Conservation (phyloP, 495 filamentous ascomycete species). For the Penicillium arizonense region DNA sequence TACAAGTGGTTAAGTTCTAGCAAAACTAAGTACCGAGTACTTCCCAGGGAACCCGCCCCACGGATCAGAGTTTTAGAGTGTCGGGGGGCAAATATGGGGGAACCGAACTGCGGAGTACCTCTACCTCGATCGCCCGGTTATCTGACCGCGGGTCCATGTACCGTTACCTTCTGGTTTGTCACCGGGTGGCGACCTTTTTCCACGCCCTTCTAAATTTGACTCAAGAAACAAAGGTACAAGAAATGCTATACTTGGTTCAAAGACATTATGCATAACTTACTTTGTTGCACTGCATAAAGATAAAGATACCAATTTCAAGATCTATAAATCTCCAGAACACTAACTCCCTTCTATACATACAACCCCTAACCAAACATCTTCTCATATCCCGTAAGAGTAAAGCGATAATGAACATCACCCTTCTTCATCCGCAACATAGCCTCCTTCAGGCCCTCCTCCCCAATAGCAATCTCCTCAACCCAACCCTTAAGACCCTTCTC, state of each 20-base stretch:
- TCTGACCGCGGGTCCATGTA: slow-evolving; percentile 9
- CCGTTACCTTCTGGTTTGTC: slow-evolving; percentile 9
- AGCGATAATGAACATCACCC: slow-evolving; percentile 68
- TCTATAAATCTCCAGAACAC: background rate
- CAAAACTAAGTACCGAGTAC: slow-evolving; percentile 1
- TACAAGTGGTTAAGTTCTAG: background rate
- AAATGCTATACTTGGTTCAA: background rate
- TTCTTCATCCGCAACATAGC: slow-evolving; percentile 66
- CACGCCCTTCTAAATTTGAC: no score
- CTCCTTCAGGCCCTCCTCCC: slow-evolving; percentile 64
- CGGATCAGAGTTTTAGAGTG: slow-evolving; percentile 11
- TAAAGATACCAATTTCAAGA: background rate
- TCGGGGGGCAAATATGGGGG: slow-evolving; percentile 22
- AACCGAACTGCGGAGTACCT: slow-evolving; percentile 17
- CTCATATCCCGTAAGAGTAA: slow-evolving; percentile 64
- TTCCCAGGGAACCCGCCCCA: background rate
- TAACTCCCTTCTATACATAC: background rate
- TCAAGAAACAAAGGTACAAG: no score
- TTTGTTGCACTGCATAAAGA: background rate
- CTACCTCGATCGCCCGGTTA: slow-evolving; percentile 7
- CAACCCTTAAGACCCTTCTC: slow-evolving; percentile 79
- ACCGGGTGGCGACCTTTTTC: slow-evolving; percentile 15
- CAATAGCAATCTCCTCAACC: slow-evolving; percentile 76
- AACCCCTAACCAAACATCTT: slow-evolving; percentile 50
- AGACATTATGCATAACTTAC: background rate